Base-by-base conservation (phyloP, 2,329 filamentous ascomycete genomes). In the Colletotrichum musicola region DNA sequence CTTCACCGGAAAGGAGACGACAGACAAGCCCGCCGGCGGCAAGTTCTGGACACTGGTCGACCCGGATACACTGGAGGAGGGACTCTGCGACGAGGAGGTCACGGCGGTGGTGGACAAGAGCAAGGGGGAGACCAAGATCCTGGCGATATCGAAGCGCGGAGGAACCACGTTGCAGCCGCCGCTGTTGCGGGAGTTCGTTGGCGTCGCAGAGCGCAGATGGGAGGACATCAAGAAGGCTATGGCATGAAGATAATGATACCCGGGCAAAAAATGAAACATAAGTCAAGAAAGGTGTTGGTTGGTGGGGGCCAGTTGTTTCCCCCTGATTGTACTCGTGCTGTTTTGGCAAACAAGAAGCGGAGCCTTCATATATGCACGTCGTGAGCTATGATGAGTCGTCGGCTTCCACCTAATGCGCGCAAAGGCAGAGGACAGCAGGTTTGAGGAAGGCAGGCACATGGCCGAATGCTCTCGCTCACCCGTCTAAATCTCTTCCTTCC, bases 41-140 rank as follows among this genome's bases (percentile, higher is more conserved):
- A 85, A 83, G 75, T 85, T 84, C 76, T 97, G 94, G 93, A 83
- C 98, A 3, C 81, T 99, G 65, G 89, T 92, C 6, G 96, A 99
- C 81, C 94, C 94, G 2, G 96, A 99, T 81, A 88, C 90, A 22
- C 91, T 97, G 73, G 96, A 99, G 82, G 96, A 98, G 82, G 88
- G 87, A 9, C 81, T 97, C 50, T 97, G 94, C 76, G 85, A 90
- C 70, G 96, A 99, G 84, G 87, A 81, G n/a, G 83, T 96, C n/a
- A 95, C 91, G 3, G 82, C 97, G 40, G 90, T 96, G 56, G 88
- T 97, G n/a, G 92, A 95, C 76, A 83, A 82, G 68, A 81, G 77
- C 13, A 74, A 77, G n/a, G 86, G 83, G 1, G 81, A 84, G 57
- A 85, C 84, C 3, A 86, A 85, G 73, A 84, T 97, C 18, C 73